A percentile compares a stretch with the other conserved stretches of the same genome.
Evolutionary conservation across 2,329 filamentous ascomycete genomes (phyloP).

Genomic region (Colletotrichum tofieldiae): DNA sequence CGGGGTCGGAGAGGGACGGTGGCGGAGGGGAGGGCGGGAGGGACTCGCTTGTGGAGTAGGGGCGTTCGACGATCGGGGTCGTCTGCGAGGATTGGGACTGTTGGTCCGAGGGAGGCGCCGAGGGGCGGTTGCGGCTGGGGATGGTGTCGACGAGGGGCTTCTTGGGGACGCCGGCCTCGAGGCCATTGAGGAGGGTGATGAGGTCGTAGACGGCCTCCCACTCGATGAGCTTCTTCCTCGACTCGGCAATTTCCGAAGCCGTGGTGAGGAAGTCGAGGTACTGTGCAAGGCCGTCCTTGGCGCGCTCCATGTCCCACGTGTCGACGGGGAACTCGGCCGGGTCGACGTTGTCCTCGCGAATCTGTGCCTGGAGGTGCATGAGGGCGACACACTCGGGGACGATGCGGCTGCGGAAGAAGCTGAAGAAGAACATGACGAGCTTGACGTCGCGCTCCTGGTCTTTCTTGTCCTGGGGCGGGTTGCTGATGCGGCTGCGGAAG

Average conservation of each 20-base stretch:
- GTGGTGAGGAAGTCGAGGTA: conserved; percentile 95
- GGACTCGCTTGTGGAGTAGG: conserved; percentile 64
- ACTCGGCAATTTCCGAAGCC: conserved; percentile 86
- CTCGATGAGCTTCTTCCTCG: conserved; percentile 87
- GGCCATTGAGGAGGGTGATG: conserved; percentile 86
- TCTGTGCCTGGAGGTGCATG: conserved; percentile 93
- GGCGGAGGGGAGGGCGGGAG: conserved; percentile 58
- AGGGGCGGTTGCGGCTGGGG: conserved; percentile 42
- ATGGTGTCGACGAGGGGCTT: conserved; percentile 73
- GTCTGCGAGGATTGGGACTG: conserved; percentile 45
- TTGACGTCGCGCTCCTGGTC: conserved; percentile 72
- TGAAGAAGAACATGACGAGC: conserved; percentile 90
- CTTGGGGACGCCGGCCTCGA: conserved; percentile 91
- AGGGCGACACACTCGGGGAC: conserved; percentile 95
- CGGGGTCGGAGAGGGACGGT: conserved; percentile 72
- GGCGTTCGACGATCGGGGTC: conserved; percentile 71
- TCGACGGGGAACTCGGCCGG: conserved; percentile 94
- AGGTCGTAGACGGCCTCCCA: conserved; percentile 95
- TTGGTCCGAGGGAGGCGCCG: conserved; percentile 50
- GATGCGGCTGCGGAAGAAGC: conserved; percentile 91
- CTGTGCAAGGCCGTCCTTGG: conserved; percentile 94
- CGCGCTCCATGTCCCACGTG: conserved; percentile 97
- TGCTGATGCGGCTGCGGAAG: conserved; percentile 73
- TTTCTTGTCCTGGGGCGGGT: conserved; percentile 62
- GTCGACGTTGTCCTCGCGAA: conserved; percentile 81